These are phyloP conservation scores for Aristolochia californica DNA, from an alignment of 164 flowering plant genomes.

Conservation along the genomic window DNA sequence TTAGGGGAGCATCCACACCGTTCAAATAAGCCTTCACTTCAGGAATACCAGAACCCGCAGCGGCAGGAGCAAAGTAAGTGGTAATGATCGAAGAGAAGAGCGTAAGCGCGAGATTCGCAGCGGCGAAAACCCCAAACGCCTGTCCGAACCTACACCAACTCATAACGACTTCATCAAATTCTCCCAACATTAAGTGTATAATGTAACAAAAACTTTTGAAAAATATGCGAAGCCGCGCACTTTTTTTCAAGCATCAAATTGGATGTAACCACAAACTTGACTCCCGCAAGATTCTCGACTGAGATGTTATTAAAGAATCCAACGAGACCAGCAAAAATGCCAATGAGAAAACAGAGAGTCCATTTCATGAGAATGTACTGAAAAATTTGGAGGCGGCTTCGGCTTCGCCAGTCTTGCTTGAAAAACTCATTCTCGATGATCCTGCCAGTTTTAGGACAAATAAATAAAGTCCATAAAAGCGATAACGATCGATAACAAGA, in stretches of 20 bases:
- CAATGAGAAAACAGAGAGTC: constrained; percentile 58
- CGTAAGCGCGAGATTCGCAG: constrained; percentile 49
- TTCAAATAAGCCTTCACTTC: constrained; percentile 92
- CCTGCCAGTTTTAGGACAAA: constrained; percentile 18
- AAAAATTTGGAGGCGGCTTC: constrained; percentile 34
- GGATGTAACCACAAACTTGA: constrained; percentile 67
- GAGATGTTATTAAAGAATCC: constrained; percentile 69
- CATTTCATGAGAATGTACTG: constrained; percentile 75
- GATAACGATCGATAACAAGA: background rate
- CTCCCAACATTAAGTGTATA: background rate
- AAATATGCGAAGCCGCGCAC: constrained; percentile 26
- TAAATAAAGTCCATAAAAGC: background rate
- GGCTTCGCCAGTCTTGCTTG: constrained; percentile 79
- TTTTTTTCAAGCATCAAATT: constrained; percentile 49
- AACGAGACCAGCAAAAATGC: constrained; percentile 36
- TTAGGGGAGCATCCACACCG: constrained; percentile 83
- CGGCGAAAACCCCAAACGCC: constrained; percentile 53
- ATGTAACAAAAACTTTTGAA: background rate
- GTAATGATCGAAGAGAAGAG: constrained; percentile 56
- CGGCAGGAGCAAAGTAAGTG: constrained; percentile 52
- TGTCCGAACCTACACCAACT: constrained; percentile 32
- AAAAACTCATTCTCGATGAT: constrained; percentile 69
- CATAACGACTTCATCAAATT: background rate
- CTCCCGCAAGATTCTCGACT: constrained; percentile 74
- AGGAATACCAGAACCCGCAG: constrained; percentile 89